These are phyloP conservation scores for Rubus idaeus DNA, from an alignment of 306 rosid species.

Conservation along the genomic window DNA sequence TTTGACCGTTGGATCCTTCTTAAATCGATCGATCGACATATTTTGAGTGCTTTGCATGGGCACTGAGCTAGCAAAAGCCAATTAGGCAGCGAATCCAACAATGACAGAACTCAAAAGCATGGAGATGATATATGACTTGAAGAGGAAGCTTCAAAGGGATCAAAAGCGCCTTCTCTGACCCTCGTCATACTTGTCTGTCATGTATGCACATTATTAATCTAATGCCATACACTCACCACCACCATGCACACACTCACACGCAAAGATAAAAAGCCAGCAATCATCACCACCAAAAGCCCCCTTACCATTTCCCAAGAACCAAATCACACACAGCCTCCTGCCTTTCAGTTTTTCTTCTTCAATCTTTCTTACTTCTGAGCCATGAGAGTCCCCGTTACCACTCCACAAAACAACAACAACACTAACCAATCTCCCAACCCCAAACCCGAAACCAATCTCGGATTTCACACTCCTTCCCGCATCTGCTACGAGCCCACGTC, in stretches of 20 bases:
- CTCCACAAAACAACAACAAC: slow-evolving; percentile 31
- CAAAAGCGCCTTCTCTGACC: slow-evolving; percentile 36
- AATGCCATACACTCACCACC: slow-evolving; percentile 12
- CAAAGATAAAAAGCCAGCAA: slow-evolving; percentile 62
- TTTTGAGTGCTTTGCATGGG: slow-evolving; percentile 9
- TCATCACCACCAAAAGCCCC: slow-evolving; percentile 52
- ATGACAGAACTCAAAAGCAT: slow-evolving; percentile 20
- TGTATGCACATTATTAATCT: slow-evolving; percentile 22
- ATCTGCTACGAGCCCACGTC: slow-evolving; percentile 77
- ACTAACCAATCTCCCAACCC: slow-evolving; percentile 35
- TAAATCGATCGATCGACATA: slow-evolving; percentile 6
- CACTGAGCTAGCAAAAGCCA: not conserved
- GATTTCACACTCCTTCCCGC: slow-evolving; percentile 19
- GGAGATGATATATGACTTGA: slow-evolving; percentile 22
- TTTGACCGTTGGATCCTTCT: slow-evolving; percentile 23
- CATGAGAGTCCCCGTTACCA: slow-evolving; percentile 74
- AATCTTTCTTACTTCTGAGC: slow-evolving; percentile 15
- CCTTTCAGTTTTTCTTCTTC: not conserved
- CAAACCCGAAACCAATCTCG: slow-evolving; percentile 29
- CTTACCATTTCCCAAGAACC: slow-evolving; percentile 20
- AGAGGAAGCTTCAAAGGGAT: slow-evolving; percentile 49
- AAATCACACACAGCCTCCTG: slow-evolving; percentile 20
- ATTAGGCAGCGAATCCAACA: slow-evolving; percentile 26
- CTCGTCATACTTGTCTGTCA: slow-evolving; percentile 40
- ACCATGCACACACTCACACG: slow-evolving; percentile 58